Evolutionary conservation across 352 stramenopile species (phyloP).

Genomic region (Phytophthora capsici): DNA sequence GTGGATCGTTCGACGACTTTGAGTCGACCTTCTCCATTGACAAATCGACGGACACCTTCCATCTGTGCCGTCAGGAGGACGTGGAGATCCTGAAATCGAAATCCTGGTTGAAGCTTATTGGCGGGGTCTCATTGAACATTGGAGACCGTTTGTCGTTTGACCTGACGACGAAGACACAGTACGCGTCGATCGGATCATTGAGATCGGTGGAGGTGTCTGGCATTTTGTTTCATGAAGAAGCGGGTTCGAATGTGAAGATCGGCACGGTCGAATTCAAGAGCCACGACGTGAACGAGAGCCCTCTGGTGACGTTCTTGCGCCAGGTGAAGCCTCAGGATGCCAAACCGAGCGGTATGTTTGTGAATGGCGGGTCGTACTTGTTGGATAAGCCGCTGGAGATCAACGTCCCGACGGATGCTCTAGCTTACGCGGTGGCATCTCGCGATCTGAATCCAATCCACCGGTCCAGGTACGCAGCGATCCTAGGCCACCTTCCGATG

Average conservation of each 20-base stretch:
- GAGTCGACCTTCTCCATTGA: constrained; percentile 73
- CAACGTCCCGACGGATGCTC: constrained; percentile 63
- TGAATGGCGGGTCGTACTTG: constrained; percentile 67
- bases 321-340: constrained; percentile 36
- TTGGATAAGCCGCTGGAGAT: constrained; percentile 73
- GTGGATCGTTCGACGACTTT: constrained; percentile 80
- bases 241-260: constrained; percentile 44
- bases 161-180: constrained; percentile 62
- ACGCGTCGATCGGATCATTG: constrained; percentile 47
- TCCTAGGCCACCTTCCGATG: constrained; percentile 74
- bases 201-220: constrained; percentile 59
- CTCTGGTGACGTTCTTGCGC: constrained; percentile 51
- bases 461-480: constrained; percentile 73
- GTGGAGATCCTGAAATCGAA: constrained; percentile 68
- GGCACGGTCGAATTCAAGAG: constrained; percentile 45
- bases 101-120: constrained; percentile 57
- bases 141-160: constrained; percentile 63
- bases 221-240: constrained; percentile 44
- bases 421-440: constrained; percentile 80
- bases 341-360: constrained; percentile 40
- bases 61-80: constrained; percentile 40
- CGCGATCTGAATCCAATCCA: constrained; percentile 90
- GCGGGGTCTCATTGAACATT: constrained; percentile 32
- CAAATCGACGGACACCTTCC: constrained; percentile 51
- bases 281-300: constrained; percentile 51